Conservation (phyloP, 352 stramenopile species). For the Globisporangium nunn region DNA sequence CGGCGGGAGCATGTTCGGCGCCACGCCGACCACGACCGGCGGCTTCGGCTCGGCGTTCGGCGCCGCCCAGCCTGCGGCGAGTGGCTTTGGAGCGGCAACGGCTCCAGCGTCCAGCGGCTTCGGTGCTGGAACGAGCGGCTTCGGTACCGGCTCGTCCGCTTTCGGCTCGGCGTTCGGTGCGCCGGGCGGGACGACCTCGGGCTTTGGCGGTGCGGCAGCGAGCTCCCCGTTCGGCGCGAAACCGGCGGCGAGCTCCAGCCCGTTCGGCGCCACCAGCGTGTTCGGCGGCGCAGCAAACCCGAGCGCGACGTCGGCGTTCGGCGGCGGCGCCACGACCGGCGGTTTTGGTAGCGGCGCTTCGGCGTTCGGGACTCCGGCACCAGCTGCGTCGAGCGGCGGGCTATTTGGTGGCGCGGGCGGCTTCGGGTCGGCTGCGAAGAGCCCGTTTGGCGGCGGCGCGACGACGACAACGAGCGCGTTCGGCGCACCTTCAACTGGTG, state of each 20-base stretch:
- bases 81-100: slow-evolving; percentile 16
- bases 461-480: slow-evolving; percentile 39
- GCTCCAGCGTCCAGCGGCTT: slow-evolving; percentile 11
- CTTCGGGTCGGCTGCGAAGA: slow-evolving; percentile 42
- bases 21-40: slow-evolving; percentile 16
- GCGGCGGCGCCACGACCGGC: slow-evolving; percentile 8
- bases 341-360: slow-evolving; percentile 17
- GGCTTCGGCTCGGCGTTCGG: slow-evolving; percentile 33
- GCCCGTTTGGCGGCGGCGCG: slow-evolving; percentile 32
- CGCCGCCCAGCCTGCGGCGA: slow-evolving; percentile 16
- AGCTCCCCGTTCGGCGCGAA: slow-evolving; percentile 54
- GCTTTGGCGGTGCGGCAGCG: slow-evolving; percentile 23
- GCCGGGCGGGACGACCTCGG: slow-evolving; percentile 7
- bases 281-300: slow-evolving; percentile 34
- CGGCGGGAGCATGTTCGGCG: slow-evolving; percentile 20
- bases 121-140: slow-evolving; percentile 3
- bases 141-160: slow-evolving; percentile 17
- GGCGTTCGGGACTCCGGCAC: slow-evolving; percentile 30
- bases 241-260: slow-evolving; percentile 42
- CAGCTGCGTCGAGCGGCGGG: slow-evolving; percentile 12
- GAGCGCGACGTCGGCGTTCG: slow-evolving; percentile 29
- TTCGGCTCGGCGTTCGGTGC: slow-evolving; percentile 27
- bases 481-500: slow-evolving; percentile 25
- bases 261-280: slow-evolving; percentile 40
- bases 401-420: slow-evolving; percentile 32